Conservation (phyloP, 129 eudicot species). For the Flaveria robusta region DNA sequence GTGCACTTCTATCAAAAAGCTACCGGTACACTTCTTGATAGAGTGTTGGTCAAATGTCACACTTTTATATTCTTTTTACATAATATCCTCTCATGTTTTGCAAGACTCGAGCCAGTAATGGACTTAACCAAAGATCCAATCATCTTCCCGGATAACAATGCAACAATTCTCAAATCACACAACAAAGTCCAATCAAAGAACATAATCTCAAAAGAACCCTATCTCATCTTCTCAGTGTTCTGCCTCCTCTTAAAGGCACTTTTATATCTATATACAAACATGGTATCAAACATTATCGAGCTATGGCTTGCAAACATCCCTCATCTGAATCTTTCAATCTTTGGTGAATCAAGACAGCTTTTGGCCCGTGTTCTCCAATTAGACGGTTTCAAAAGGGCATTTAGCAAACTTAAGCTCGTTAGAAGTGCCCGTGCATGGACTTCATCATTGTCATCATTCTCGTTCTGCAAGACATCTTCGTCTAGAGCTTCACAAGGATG, state of each 20-base stretch:
- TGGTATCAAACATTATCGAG: conserved; percentile 42
- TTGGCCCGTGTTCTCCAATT: conserved; percentile 59
- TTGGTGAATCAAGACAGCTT: conserved; percentile 77
- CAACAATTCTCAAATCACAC: conserved; percentile 32
- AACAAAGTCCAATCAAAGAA: conserved; percentile 44
- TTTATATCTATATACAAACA: conserved; percentile 48
- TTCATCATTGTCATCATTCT: conserved; percentile 81
- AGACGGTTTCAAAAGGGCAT: conserved; percentile 61
- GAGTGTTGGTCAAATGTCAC: background rate
- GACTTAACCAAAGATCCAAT: conserved; percentile 37
- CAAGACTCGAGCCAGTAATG: conserved; percentile 46
- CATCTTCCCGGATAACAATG: conserved; percentile 20
- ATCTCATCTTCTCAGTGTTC: conserved; percentile 49
- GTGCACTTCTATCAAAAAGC: conserved; percentile 53
- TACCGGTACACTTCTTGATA: conserved; percentile 52
- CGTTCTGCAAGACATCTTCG: conserved; percentile 60
- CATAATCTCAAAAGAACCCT: conserved; percentile 55
- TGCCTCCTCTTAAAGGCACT: conserved; percentile 54
- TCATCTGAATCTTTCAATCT: conserved; percentile 61
- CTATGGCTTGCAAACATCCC: conserved; percentile 59
- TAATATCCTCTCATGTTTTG: conserved; percentile 2
- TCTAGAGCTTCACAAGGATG: conserved; percentile 40
- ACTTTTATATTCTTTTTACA: conserved; percentile 14
- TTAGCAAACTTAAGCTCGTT: conserved; percentile 54
- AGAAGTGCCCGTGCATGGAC: conserved; percentile 83